phyloP scores from a whole-genome alignment of 192 early-diverging fungal genomes.

The Paraglomus brasilianum region DNA sequence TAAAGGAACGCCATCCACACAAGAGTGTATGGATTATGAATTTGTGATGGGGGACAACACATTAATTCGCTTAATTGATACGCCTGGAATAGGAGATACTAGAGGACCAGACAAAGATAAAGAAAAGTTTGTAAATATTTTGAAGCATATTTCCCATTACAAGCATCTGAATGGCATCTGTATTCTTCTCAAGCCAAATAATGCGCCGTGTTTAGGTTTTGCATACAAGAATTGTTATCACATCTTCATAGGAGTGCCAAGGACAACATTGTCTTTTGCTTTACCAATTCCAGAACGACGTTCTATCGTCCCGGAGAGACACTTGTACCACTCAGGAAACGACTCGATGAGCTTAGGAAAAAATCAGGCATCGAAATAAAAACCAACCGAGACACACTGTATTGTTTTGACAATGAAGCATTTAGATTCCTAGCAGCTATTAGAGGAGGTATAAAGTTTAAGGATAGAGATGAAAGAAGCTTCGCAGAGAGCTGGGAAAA shows the following conservation, averaged over 20 bases:
- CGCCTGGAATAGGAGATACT: constrained; percentile 36
- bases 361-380: constrained; percentile 19
- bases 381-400: constrained; percentile 8
- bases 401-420: constrained; percentile 37
- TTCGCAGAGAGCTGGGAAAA: constrained; percentile 35
- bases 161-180: constrained; percentile 30
- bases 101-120: constrained; percentile 31
- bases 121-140: constrained; percentile 36
- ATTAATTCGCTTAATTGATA: constrained; percentile 34
- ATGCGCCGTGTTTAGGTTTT: constrained; percentile 26
- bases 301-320: constrained; percentile 38
- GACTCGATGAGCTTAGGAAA: constrained; percentile 22
- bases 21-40: constrained; percentile 31
- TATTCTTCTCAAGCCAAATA: constrained; percentile 30
- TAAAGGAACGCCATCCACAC: constrained; percentile 25
- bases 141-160: constrained; percentile 27
- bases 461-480: constrained; percentile 10
- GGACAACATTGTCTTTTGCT: constrained; percentile 36
- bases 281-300: constrained; percentile 33
- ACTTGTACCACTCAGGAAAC: constrained; percentile 19
- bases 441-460: constrained; percentile 26
- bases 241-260: constrained; percentile 33
- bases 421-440: constrained; percentile 37
- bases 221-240: constrained; percentile 33
- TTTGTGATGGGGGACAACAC: constrained; percentile 25